Evolutionary conservation across 768 basidiomycete genomes (phyloP).

Genomic region (Podaxis pistillaris): DNA sequence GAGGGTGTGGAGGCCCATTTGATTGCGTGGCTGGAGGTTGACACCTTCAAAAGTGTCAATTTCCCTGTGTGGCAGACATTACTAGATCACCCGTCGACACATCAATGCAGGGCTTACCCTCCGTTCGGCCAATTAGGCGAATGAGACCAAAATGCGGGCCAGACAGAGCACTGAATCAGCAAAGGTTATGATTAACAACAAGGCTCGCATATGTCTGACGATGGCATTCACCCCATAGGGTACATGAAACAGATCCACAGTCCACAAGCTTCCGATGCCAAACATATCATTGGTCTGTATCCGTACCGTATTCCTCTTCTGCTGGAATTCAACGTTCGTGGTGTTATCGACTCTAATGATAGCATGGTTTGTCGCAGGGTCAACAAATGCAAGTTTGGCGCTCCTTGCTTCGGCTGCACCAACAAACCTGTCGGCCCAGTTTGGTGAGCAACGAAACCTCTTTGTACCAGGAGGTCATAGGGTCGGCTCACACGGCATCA

Average conservation of each 20-base stretch:
- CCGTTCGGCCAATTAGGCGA: slow-evolving; percentile 60
- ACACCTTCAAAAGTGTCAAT: slow-evolving; percentile 84
- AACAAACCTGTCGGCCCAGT: slow-evolving; percentile 57
- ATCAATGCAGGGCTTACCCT: slow-evolving; percentile 33
- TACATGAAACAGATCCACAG: slow-evolving; percentile 62
- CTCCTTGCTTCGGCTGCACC: slow-evolving; percentile 40
- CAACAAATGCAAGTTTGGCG: slow-evolving; percentile 58
- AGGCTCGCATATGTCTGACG: background rate
- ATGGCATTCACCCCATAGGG: slow-evolving; percentile 55
- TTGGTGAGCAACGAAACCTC: background rate
- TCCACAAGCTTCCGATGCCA: slow-evolving; percentile 61
- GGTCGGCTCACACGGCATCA: slow-evolving; percentile 44
- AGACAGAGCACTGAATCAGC: slow-evolving; percentile 56
- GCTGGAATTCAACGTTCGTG: slow-evolving; percentile 43
- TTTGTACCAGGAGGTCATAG: background rate
- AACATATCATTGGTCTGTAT: slow-evolving; percentile 56
- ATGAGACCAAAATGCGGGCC: slow-evolving; percentile 67
- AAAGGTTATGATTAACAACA: background rate
- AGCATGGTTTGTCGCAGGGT: slow-evolving; percentile 62
- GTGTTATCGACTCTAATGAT: slow-evolving; percentile 79
- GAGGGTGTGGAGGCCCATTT: slow-evolving; percentile 69
- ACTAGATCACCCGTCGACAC: background rate
- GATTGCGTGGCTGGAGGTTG: slow-evolving; percentile 62
- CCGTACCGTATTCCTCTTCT: slow-evolving; percentile 70
- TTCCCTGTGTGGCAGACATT: slow-evolving; percentile 34